Evolutionary conservation across 225 moss, liverwort and hornwort species (phyloP).

Genomic region (Neckera pumila): DNA sequence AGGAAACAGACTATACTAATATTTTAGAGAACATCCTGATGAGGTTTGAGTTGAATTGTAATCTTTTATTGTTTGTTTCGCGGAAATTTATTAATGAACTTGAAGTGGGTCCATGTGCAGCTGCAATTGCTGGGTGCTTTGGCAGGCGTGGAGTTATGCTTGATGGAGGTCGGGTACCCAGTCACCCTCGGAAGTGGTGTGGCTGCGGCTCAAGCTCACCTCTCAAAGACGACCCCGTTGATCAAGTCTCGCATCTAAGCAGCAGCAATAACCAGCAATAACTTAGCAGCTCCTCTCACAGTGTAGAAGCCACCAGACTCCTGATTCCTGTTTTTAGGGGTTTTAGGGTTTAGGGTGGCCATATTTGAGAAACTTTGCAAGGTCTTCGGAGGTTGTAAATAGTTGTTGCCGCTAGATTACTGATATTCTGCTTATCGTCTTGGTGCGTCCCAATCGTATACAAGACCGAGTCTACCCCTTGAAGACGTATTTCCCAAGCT

Average conservation of each 20-base stretch:
- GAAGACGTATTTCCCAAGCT: background rate
- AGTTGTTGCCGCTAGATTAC: background rate
- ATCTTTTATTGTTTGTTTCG: background rate
- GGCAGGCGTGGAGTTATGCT: constrained; percentile 66
- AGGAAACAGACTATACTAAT: background rate
- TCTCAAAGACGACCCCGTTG: constrained; percentile 58
- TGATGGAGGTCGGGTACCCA: constrained; percentile 57
- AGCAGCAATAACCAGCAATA: background rate
- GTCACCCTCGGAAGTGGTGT: constrained; percentile 77
- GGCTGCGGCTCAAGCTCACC: constrained; percentile 59
- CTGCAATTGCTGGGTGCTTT: constrained; percentile 81
- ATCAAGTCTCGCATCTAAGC: constrained; percentile 53
- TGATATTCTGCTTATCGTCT: background rate
- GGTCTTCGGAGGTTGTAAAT: background rate
- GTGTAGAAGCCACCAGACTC: background rate
- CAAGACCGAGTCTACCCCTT: background rate
- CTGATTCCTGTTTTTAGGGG: background rate
- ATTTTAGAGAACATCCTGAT: background rate
- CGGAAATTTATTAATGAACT: background rate
- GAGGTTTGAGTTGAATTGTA: background rate
- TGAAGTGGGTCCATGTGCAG: constrained; percentile 13
- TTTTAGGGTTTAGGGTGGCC: background rate
- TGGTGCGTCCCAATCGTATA: background rate
- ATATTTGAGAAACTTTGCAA: background rate
- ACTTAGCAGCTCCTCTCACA: background rate